Evolutionary conservation across 208 protist species (phyloP), one percentile per base, ranked within the genome.

Genomic region (Leishmania gerbilli): DNA sequence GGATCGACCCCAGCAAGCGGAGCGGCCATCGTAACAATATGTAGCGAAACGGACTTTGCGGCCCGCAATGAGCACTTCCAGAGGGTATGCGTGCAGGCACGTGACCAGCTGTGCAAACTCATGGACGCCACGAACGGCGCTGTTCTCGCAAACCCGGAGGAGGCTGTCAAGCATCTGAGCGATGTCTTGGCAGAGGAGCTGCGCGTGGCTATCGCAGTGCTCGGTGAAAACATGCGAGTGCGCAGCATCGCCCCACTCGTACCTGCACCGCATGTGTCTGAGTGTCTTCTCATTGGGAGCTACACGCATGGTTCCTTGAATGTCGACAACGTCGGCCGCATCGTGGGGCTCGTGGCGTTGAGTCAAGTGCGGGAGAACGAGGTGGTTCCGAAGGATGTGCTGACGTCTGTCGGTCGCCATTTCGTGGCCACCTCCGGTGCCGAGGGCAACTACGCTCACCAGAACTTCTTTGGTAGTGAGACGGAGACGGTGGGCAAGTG

Each of bases 41-140:
- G 93, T 86, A 93, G 88, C 79, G 95, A 98, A 71, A 98, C 96
- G 1, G 96, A 98, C 82, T 98, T 98, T 75, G 96, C 95, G 21
- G 91, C 93, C 34, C 91, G 94, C 75, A 96, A 92, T 81, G 79
- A 85, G 75, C 88, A 95, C 74, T 98, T 98, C 74, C 90, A 93
- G 80, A 80, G 78, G 58, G 71, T 81, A 34, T 95, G 92, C 81
- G 53, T 81, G 21, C 79, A 71, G 37, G 89, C 91, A 34, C 84
- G 87, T 76, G 78, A 79, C 15, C 71, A 77, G 34, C 69, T 95
- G 62, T 76, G 77, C 19, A 64, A 17, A 1, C 60, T 92, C 65
- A 86, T 98, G n/a, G 81, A 91, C 37, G 79, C 84, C 49, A 91
- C 79, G 53, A 74, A 87, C 47, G 95, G 93, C 1, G 71, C n/a